phyloP scores from a whole-genome alignment of 2,329 filamentous ascomycete genomes.

The Claviceps sorghi region DNA sequence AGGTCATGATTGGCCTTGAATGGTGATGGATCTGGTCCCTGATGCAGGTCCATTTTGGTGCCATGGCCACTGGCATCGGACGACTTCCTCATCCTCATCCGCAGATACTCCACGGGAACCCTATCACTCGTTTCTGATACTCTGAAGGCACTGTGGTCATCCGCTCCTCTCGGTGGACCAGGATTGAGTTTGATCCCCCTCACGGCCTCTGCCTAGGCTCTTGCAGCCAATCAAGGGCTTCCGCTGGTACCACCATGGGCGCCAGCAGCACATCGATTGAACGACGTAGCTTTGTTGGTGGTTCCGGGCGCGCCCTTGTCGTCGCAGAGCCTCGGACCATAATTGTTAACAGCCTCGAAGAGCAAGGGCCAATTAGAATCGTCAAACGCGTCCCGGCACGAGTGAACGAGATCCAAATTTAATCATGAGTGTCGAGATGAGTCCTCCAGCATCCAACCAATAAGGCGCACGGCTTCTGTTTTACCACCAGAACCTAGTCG shows the following conservation, averaged over 20 bases:
- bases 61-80: background rate
- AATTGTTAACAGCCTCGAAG: background rate
- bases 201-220: background rate
- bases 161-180: background rate
- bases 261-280: background rate
- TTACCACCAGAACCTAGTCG: background rate
- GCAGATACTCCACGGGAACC: background rate
- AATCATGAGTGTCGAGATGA: slow-evolving; percentile 5
- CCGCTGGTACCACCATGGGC: background rate
- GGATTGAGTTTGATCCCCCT: background rate
- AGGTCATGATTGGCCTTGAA: background rate
- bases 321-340: background rate
- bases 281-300: slow-evolving; percentile 2
- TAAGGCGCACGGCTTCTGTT: background rate
- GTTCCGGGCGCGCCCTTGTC: background rate
- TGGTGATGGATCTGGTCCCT: background rate
- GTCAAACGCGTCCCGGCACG: slow-evolving; percentile 5
- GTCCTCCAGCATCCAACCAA: background rate
- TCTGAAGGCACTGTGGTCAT: background rate
- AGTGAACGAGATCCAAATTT: slow-evolving; percentile 5
- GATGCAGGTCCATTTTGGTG: background rate
- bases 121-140: background rate
- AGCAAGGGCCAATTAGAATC: slow-evolving; percentile 1
- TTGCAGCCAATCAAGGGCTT: slow-evolving; percentile 1
- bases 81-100: background rate